Evolutionary conservation across 345 rosid genomes (phyloP), one percentile per base, ranked within the genome.

Genomic region (Linum tenue): DNA sequence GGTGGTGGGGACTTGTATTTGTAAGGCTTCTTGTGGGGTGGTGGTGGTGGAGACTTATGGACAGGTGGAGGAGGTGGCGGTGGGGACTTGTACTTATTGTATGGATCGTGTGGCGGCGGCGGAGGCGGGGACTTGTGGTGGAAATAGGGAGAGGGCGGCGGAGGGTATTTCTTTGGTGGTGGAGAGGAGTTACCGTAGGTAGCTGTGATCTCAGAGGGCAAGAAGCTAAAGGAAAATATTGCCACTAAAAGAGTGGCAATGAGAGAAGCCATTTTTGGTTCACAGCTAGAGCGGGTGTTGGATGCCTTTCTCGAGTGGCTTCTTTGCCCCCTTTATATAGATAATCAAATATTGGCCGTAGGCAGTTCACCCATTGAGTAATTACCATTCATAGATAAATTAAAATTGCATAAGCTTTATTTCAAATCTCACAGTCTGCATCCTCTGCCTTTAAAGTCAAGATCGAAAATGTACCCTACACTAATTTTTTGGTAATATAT

Each of bases 281-380:
- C 41, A 37, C 62, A 37, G 42, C 31, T 22, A 7, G 35, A 59
- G 56, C 61, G 67, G 74, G 68, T 73, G 64, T 68, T 22, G 31
- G 31, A 22, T 22, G 31, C 31, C 31, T 22, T 22, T 22, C 31
- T 22, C 31, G 31, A 22, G 31, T 22, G 73, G 82, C 79, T 73
- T 59, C 77, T 31, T 71, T 8, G 17, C 22, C 3, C 66, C 65
- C 87, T 73, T 85, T 89, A 83, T 86, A 89, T 83, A 86, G 87
- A 68, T 75, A 70, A 64, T 64, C 60, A 39, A 0, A 69, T 64
- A 71, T 74, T 74, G 69, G 50, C 58, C 35, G 41, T 61, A 36
- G 41, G 6, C 16, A 48, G n/a, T 43, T 64, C 58, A 17, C 62
- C 56, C 56, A 9, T 22, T 1, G 31, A 22, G 31, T 22, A 22